Base-by-base conservation (phyloP, 305 asterid genomes). In the Plantago coronopus region DNA sequence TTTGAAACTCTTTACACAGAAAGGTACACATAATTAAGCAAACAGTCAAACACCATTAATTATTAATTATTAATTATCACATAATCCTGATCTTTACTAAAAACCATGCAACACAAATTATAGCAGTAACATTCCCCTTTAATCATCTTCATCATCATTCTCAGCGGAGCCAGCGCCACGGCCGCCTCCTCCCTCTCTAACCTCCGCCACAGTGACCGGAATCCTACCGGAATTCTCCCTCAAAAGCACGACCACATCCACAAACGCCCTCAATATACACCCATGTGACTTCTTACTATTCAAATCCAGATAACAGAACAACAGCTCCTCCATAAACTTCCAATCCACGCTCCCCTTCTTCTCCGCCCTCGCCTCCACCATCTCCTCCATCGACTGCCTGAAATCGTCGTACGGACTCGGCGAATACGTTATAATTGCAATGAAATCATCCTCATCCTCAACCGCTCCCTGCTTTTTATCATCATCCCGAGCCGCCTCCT, bases 381-480 rank as follows among this genome's bases (percentile, higher is more conserved):
- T 88, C 78, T 91, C 97, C 69, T 83, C 84, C 98, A 88, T 91
- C 65, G 98, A 91, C 47, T 78, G 75, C 72, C 95, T 85, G 77
- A 90, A 90, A 69, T 87, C 97, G 23, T 74, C 70, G 72, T 76
- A 90, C 57, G 97, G 96, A 63, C 76, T 83, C 70, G 83, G 85
- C 37, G 97, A 87, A 59, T 80, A 78, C 38, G 91, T 82, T 59
- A 88, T 59, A 17, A 90, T 66, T 14, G 94, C 89, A 46, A 87
- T 62, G 74, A 70, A 79, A 55, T 73, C 79, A 14, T 71, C 79
- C 70, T 71, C 70, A 64, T 67, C 79, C n/a, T 11, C 18, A 54
- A 59, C 1, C 0, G 69, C 25, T 2, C 45, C 54, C 0, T 19
- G 20, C 17, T 6, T 7, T 9, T 11, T n/a, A n/a, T n/a, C 13